These are phyloP conservation scores for Alloascoidea africana DNA, from an alignment of 805 yeast genomes.

Conservation along the genomic window DNA sequence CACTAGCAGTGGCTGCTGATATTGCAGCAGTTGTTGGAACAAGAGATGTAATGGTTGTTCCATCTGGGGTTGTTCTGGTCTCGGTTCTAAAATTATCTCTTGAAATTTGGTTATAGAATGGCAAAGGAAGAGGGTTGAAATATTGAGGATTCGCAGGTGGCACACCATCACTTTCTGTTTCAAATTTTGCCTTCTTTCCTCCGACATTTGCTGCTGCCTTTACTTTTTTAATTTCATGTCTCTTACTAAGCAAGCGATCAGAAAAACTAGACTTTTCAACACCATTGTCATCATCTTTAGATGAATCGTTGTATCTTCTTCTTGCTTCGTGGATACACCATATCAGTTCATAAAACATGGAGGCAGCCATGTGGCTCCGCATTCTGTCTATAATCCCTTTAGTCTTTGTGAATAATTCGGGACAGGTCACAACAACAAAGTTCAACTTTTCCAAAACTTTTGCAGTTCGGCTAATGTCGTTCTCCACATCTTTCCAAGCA, in stretches of 20 bases:
- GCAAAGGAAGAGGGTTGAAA: slow-evolving; percentile 43
- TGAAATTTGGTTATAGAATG: slow-evolving; percentile 82
- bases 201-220: too few relatives aligned
- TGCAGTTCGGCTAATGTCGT: slow-evolving; percentile 85
- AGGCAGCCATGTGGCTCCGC: slow-evolving; percentile 87
- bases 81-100: slow-evolving; percentile 78
- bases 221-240: too few relatives aligned
- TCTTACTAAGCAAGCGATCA: slow-evolving; percentile 9
- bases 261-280: slow-evolving; percentile 5
- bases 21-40: slow-evolving; percentile 78
- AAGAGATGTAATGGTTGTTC: slow-evolving; percentile 79
- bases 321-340: slow-evolving; percentile 94
- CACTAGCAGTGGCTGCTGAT: slow-evolving; percentile 39
- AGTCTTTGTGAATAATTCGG: slow-evolving; percentile 59
- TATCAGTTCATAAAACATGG: slow-evolving; percentile 79
- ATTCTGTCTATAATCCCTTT: slow-evolving; percentile 72
- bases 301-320: slow-evolving; percentile 36
- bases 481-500: slow-evolving; percentile 84
- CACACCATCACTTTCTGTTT: slow-evolving; percentile 4
- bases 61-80: slow-evolving; percentile 79
- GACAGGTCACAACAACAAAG: slow-evolving; percentile 74
- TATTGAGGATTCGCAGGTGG: slow-evolving; percentile 9
- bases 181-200: too few relatives aligned
- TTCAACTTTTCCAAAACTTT: slow-evolving; percentile 81
- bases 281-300: slow-evolving; percentile 9